Evolutionary conservation across 495 filamentous ascomycete genomes (phyloP).

Genomic region (Hyaloscypha finlandica): DNA sequence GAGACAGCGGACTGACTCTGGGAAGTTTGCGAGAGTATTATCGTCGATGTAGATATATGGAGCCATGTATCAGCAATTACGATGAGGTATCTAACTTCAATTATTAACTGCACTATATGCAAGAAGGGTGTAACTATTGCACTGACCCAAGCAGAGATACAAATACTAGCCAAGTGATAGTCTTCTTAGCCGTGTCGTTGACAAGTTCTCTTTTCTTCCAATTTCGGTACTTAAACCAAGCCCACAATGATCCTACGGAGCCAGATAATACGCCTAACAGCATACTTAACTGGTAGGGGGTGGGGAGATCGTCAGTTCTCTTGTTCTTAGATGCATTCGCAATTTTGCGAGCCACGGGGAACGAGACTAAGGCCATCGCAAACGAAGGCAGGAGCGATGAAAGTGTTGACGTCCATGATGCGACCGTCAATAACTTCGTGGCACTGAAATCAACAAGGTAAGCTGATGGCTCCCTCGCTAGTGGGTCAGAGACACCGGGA

Average conservation of each 20-base stretch:
- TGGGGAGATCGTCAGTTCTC: neutral
- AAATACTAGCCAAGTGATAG: constrained; percentile 2
- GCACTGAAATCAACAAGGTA: constrained; percentile 8
- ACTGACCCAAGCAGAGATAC: neutral
- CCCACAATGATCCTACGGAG: neutral
- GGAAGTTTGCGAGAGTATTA: neutral
- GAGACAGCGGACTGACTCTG: neutral
- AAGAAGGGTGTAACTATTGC: neutral
- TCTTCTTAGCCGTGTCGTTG: neutral
- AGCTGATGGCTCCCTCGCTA: neutral
- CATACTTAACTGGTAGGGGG: constrained; percentile 5
- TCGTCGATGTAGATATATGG: neutral
- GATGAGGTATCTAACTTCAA: neutral
- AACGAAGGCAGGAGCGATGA: neutral
- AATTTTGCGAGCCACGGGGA: neutral
- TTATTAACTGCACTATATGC: neutral
- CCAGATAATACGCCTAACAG: neutral
- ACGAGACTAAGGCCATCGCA: neutral
- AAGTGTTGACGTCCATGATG: constrained; percentile 2
- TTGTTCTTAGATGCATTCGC: neutral
- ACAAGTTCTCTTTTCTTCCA: neutral
- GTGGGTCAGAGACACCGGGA: neutral
- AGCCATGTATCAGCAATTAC: constrained; percentile 5
- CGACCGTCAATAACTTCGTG: constrained; percentile 1
- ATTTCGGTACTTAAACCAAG: neutral